Base-by-base conservation (phyloP, 805 yeast species). In the Metschnikowia cerradonensis region DNA sequence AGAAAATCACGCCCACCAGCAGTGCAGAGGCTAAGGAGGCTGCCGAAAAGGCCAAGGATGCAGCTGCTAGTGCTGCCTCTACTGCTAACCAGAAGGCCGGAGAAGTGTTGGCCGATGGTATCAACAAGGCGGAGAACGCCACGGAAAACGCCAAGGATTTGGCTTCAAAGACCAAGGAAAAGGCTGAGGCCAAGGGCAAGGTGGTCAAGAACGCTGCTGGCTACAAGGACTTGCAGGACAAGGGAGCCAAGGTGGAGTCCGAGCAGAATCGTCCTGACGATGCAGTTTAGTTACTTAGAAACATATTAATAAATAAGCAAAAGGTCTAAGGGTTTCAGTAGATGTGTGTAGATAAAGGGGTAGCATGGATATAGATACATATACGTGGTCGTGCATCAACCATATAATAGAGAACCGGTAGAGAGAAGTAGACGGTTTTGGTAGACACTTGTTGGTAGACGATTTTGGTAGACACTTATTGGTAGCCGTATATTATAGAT, bases 231-330 rank as follows among this genome's bases (percentile, higher is more conserved):
- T 66, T 75, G 54, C 75, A 73, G 59, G 76, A 75, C 50, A 75
- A 73, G 58, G 79, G 79, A 13, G 38, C 65, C 46, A 68, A 73
- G 55, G 64, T 66, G 19, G 78, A 75, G 55, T 52, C 60, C 37
- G 78, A 75, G 59, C 79, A 76, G 58, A 67, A 70, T 58, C 67
- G 80, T 48, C 77, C 79, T 6, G 79, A 75, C 38, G 79, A 76
- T 57, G 78, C 69, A n/a, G 58, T 73, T 32, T 72, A 62, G 58
- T n/a, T 20, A 2, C 2, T 11, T 5, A 19, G 30, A 26, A 26
- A 23, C 26, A 5, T 10, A 26, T 8, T 26, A 26, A 26, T 26
- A 26, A 26, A 26, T 8, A 23, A 8, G 30, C 30, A 23, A 23
- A 23, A 23, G 26, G 26, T 17, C 19, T 17, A 17, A 17, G 19